A percentile compares a stretch with the other conserved stretches of the same genome.
phyloP scores from a whole-genome alignment of 768 basidiomycete species.

The Boletus bicolor region DNA sequence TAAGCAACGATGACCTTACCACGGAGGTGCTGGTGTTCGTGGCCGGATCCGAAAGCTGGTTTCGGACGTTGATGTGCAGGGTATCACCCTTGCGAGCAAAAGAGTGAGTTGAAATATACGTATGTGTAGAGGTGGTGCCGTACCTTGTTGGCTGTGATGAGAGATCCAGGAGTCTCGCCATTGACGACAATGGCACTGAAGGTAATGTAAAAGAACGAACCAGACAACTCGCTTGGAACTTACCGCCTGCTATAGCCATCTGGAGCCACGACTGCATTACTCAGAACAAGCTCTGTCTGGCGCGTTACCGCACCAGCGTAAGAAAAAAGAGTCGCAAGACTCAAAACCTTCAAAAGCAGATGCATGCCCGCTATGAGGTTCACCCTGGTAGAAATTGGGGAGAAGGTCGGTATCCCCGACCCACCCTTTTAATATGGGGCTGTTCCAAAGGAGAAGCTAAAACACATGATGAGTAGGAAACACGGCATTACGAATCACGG shows the following conservation, averaged over 20 bases:
- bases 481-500: neutral
- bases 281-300: constrained; percentile 30
- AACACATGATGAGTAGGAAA: neutral
- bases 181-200: constrained; percentile 39
- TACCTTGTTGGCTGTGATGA: constrained; percentile 41
- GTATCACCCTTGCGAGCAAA: constrained; percentile 32
- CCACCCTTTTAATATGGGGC: neutral
- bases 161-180: constrained; percentile 38
- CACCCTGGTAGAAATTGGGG: neutral
- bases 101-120: neutral
- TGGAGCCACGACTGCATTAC: constrained; percentile 40
- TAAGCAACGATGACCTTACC: constrained; percentile 23
- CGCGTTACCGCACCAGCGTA: constrained; percentile 12
- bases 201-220: constrained; percentile 3
- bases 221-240: neutral
- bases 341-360: constrained; percentile 5
- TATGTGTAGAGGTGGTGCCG: neutral
- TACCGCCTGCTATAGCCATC: constrained; percentile 39
- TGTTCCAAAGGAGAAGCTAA: neutral
- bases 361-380: constrained; percentile 8
- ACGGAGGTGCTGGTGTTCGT: constrained; percentile 42
- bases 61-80: constrained; percentile 42
- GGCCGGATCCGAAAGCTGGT: constrained; percentile 36
- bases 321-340: constrained; percentile 7
- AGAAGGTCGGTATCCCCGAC: neutral